phyloP scores from a whole-genome alignment of 768 basidiomycete species.

The Tylopilus sp. region DNA sequence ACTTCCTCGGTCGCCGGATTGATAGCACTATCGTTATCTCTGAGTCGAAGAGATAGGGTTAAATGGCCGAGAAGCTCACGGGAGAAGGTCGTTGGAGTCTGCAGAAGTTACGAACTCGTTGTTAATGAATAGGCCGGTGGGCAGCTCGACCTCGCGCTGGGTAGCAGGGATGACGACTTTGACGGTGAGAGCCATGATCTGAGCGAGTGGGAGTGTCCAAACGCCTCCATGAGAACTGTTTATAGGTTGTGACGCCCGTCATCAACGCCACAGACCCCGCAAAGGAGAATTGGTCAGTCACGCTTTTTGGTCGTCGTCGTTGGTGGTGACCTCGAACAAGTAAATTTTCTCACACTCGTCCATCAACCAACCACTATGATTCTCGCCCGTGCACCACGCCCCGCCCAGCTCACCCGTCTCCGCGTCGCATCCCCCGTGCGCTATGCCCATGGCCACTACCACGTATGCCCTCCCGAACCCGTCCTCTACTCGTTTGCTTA shows the following conservation, averaged over 20 bases:
- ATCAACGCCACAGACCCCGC: constrained; percentile 13
- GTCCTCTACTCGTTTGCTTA: constrained; percentile 7
- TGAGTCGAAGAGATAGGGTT: constrained; percentile 10
- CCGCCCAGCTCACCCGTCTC: constrained; percentile 32
- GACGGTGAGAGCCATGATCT: constrained; percentile 45
- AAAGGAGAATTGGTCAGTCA: no score
- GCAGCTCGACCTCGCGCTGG: constrained; percentile 55
- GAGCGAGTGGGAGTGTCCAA: not conserved
- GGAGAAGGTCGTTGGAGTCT: constrained; percentile 61
- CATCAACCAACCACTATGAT: constrained; percentile 27
- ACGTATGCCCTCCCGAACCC: constrained; percentile 37
- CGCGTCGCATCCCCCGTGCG: constrained; percentile 32
- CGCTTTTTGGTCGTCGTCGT: no score
- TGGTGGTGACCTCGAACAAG: not conserved
- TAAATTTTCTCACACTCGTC: constrained; percentile 18
- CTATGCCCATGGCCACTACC: constrained; percentile 53
- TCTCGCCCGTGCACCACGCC: constrained; percentile 43
- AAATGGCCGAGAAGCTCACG: constrained; percentile 40
- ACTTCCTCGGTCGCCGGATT: constrained; percentile 81
- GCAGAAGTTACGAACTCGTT: constrained; percentile 81
- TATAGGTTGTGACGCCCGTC: constrained; percentile 8
- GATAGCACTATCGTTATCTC: constrained; percentile 47
- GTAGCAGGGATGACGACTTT: constrained; percentile 40
- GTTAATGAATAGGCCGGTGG: constrained; percentile 89
- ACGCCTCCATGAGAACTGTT: not conserved